Evolutionary conservation across 2,329 filamentous ascomycete genomes (phyloP).

Genomic region (Elsinoe fawcettii): DNA sequence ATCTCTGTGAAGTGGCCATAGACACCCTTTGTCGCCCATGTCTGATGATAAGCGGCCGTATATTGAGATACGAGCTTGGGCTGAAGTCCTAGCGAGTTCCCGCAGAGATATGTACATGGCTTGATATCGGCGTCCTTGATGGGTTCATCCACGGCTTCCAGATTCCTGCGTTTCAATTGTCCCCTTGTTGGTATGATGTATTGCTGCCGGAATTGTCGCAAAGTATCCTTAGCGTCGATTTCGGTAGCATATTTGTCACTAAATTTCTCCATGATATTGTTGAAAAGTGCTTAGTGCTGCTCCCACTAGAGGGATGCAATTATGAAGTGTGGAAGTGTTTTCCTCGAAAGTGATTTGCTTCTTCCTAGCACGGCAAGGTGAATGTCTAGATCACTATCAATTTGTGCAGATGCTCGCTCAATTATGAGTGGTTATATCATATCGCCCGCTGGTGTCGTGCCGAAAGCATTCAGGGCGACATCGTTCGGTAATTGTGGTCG

Average conservation of each 20-base stretch:
- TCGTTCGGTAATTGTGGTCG: too few species aligned
- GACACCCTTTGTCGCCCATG: conserved; percentile 79
- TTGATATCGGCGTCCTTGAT: conserved; percentile 28
- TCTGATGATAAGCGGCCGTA: conserved; percentile 65
- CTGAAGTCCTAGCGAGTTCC: conserved; percentile 82
- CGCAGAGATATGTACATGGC: conserved; percentile 70
- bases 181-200: conserved; percentile 70
- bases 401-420: too few species aligned
- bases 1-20: conserved; percentile 71
- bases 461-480: too few species aligned
- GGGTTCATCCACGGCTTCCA: conserved; percentile 26
- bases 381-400: too few species aligned
- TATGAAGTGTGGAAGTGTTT: too few species aligned
- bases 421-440: too few species aligned
- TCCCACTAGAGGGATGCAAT: too few species aligned
- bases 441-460: too few species aligned
- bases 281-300: too few species aligned
- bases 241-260: conserved; percentile 13
- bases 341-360: too few species aligned
- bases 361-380: too few species aligned
- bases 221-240: conserved; percentile 26
- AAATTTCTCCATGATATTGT: conserved; percentile 9
- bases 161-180: conserved; percentile 58
- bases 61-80: conserved; percentile 60
- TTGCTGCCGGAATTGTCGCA: conserved; percentile 48